phyloP scores from a whole-genome alignment of 2,329 filamentous ascomycete genomes.

The Biscogniauxia sp. region DNA sequence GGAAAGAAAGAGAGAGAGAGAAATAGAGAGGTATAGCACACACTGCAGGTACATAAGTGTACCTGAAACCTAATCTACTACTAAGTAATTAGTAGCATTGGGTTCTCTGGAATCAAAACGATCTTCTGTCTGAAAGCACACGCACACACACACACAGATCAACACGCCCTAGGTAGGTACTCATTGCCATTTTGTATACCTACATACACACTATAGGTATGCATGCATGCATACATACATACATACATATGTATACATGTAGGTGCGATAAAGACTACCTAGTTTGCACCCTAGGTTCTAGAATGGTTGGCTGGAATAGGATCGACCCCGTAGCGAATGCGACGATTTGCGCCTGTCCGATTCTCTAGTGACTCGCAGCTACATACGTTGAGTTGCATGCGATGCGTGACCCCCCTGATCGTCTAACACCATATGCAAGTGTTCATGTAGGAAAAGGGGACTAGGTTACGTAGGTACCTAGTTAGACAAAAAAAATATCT shows the following conservation, averaged over 20 bases:
- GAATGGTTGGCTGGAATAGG: not conserved
- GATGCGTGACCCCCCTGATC: not conserved
- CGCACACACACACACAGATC: not conserved
- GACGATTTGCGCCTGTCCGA: not conserved
- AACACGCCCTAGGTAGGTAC: no score
- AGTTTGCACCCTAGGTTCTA: not conserved
- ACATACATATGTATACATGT: not conserved
- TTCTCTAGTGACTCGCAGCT: not conserved
- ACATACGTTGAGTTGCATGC: not conserved
- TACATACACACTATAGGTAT: not conserved
- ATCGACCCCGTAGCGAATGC: not conserved
- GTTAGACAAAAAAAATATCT: not conserved
- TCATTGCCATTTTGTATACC: not conserved
- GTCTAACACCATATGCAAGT: not conserved
- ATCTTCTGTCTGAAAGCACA: not conserved
- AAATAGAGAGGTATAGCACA: no score
- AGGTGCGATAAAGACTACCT: not conserved
- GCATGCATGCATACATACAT: not conserved
- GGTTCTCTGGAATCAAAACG: not conserved
- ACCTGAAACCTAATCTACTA: not conserved
- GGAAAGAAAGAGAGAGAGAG: not conserved
- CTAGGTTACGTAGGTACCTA: no score
- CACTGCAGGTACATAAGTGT: not conserved
- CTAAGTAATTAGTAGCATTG: no score
- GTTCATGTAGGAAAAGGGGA: not conserved